Evolutionary conservation across 2,329 filamentous ascomycete species (phyloP), one percentile per base, ranked within the genome.

Genomic region (Sphaceloma murrayae): DNA sequence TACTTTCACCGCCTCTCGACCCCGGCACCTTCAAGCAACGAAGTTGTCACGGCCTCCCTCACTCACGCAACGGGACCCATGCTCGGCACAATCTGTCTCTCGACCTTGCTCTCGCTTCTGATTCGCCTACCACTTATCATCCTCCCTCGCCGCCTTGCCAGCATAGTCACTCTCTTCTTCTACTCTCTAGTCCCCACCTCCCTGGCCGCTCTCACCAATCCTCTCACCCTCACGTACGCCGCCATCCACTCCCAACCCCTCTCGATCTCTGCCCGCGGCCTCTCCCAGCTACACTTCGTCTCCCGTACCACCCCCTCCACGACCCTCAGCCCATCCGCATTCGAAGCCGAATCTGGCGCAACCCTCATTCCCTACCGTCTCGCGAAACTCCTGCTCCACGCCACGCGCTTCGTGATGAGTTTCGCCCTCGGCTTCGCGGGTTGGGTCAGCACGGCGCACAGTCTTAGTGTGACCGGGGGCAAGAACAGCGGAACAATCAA

Each of bases 1-100:
- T 98, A 98, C 64, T 98, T 96, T 63, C 89, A 96, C 63, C 85
- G 91, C 50, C 83, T 93, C 54, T 78, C 80, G 3, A 75, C 80
- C 8, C 86, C 89, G 4, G 72, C 81, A 6, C 80, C 87, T 2
- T 79, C 85, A 1, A 88, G 86, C 1, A 72, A 74, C 46, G 81
- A 88, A 45, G 82, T 96, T 36, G 86, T 96, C 18, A 71, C 77
- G 49, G 89, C 88, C 5, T 89, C 88, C 10, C 69, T 94, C 33
- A 70, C 72, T 39, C 91, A 98, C 64, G 82, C 88, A 2, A 70
- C 77, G 10, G 88, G 85, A 11, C 89, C 85, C 2, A 80, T 95
- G 27, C 93, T 95, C 57, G 91, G 91, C 45, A 93, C 86, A 3
- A 85, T 96, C 54, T 93, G 86, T 62, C 71, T 95, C 49, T 91